phyloP scores from a whole-genome alignment of 352 stramenopile species.

The Globisporangium mamillatum region DNA sequence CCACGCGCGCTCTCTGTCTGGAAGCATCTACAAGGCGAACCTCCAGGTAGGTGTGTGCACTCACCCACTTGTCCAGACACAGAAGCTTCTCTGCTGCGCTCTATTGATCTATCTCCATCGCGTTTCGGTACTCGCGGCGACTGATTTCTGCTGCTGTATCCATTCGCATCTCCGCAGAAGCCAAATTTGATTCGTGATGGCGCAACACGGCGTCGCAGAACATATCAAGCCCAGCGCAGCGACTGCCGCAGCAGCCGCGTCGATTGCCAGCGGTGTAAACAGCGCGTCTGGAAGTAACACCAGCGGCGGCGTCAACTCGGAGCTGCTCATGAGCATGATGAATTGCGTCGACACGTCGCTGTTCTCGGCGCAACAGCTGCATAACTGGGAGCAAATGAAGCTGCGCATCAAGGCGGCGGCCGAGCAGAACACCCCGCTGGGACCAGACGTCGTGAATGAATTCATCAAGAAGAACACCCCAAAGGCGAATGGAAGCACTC shows the following conservation, averaged over 20 bases:
- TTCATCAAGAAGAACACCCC: conserved; percentile 43
- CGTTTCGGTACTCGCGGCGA: not conserved
- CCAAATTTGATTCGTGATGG: not conserved
- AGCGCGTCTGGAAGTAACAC: not conserved
- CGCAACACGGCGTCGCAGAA: conserved; percentile 7
- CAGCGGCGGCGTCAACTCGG: conserved; percentile 51
- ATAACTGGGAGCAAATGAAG: conserved; percentile 83
- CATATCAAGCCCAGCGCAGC: not conserved
- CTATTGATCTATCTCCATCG: not conserved
- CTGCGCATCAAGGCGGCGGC: conserved; percentile 48
- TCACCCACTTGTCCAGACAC: not conserved
- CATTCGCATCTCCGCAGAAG: not conserved
- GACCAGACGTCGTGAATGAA: conserved; percentile 27
- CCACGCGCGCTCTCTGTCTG: not conserved
- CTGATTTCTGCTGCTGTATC: conserved; percentile 1
- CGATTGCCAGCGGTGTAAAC: not conserved
- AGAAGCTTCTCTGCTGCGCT: not conserved
- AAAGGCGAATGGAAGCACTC: conserved; percentile 24
- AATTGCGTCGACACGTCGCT: conserved; percentile 82
- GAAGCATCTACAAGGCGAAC: not conserved
- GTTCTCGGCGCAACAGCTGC: conserved; percentile 67
- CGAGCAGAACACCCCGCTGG: conserved; percentile 38
- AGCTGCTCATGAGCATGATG: conserved; percentile 84
- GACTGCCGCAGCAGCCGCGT: not conserved
- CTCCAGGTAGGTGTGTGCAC: not conserved